Conservation (phyloP, 352 stramenopile species). For the Elongisporangium undulatum region DNA sequence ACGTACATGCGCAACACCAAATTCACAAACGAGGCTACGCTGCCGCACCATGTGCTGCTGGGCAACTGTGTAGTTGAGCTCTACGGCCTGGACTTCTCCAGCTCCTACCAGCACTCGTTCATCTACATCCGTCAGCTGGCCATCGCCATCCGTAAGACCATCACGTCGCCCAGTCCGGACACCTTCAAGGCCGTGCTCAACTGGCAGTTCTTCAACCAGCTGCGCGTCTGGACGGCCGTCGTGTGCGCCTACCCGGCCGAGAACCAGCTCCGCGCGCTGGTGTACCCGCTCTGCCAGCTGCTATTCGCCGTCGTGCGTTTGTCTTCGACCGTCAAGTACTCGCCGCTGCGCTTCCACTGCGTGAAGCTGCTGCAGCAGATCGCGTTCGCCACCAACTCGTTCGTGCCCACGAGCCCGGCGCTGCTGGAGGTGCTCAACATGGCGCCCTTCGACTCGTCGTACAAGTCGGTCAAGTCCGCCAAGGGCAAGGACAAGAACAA, state of each 20-base stretch:
- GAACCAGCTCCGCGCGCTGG: slow-evolving; percentile 87
- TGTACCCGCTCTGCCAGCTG: slow-evolving; percentile 95
- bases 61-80: slow-evolving; percentile 98
- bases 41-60: slow-evolving; percentile 88
- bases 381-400: slow-evolving; percentile 91
- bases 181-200: slow-evolving; percentile 89
- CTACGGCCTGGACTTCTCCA: slow-evolving; percentile 94
- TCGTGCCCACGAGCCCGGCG: slow-evolving; percentile 93
- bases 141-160: slow-evolving; percentile 95
- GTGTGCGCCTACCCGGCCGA: slow-evolving; percentile 86
- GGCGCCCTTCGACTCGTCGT: slow-evolving; percentile 86
- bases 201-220: slow-evolving; percentile 98
- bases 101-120: slow-evolving; percentile 99
- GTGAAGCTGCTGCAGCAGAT: slow-evolving; percentile 96
- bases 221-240: slow-evolving; percentile 96
- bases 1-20: slow-evolving; percentile 96
- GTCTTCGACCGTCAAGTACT: slow-evolving; percentile 73
- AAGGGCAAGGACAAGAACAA: slow-evolving; percentile 25
- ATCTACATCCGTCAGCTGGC: slow-evolving; percentile 98
- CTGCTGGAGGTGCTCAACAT: slow-evolving; percentile 94
- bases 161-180: slow-evolving; percentile 92
- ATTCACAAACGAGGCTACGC: slow-evolving; percentile 88
- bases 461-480: slow-evolving; percentile 51
- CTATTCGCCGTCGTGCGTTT: slow-evolving; percentile 71
- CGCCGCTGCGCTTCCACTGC: slow-evolving; percentile 96